Evolutionary conservation across 2,329 filamentous ascomycete species (phyloP), one percentile per base, ranked within the genome.

Genomic region (Colletotrichum godetiae): DNA sequence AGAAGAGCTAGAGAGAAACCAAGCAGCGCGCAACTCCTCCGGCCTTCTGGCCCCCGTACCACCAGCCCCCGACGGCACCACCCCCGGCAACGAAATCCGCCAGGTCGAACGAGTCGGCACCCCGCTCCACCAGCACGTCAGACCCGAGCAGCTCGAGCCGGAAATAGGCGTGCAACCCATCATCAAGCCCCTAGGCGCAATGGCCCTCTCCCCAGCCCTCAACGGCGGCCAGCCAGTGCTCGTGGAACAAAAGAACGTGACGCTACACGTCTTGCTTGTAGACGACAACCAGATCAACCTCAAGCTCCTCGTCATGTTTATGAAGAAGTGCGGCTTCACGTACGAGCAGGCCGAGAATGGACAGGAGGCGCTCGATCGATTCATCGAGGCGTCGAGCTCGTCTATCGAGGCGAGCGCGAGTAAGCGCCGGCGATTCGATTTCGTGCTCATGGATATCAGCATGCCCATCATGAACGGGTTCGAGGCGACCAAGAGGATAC

Each of bases 401-500:
- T 59, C 27, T 22, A 46, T n/a, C 8, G n/a, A 19, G 1, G 15
- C 65, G n/a, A 49, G 2, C 7, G 58, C 75, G 42, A 68, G 70
- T 27, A 62, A 59, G 7, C 70, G 67, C 5, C 73, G 68, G 3
- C 74, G 53, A 2, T 84, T 84, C 52, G 80, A 82, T 61, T 82
- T 79, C 29, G 75, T 85, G 2, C 76, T 85, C 1, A 85, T 85
- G 83, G 88, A 90, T 74, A 84, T 89, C 7, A 86, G 83, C 78
- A 90, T 90, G 89, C 88, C 88, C 0, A 81, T 89, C 5, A 85
- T 90, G 75, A 85, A 90, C 74, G 87, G 87, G 0, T 80, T 88
- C 15, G 85, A 85, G 24, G 83, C 86, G 0, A 89, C 88, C 10
- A 81, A 82, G 11, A 82, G 81, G 67, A 89, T 90, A 24, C 83